Evolutionary conservation across 2,329 filamentous ascomycete genomes (phyloP), one percentile per base, ranked within the genome.

Genomic region (Phialemonium atrogriseum): DNA sequence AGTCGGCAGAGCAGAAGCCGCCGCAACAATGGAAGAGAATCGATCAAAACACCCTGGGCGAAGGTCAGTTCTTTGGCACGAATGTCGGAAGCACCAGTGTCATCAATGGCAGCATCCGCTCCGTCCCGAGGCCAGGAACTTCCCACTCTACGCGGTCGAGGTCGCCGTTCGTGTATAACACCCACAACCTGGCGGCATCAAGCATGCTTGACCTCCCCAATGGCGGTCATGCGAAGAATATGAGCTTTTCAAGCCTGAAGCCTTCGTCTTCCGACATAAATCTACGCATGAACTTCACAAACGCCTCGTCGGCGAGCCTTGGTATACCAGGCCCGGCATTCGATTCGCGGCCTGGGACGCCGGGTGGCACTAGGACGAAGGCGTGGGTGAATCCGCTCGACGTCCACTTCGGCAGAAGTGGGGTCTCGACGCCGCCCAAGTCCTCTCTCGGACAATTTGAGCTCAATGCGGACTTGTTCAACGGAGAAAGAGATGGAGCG

Each of bases 371-470:
- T 5, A 54, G 47, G 15, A 56, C 51, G 26, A 60, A 57, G 34
- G 52, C 57, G 5, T 64, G 62, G 55, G 54, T 64, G 6, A 66
- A 64, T 37, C 63, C 68, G 0, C 53, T 70, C n/a, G 62, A 69
- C 10, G 56, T 66, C 19, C 60, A 68, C 35, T 65, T 64, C 37
- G 41, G 42, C 30, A 58, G 44, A 36, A 30, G 43, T 27, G 27
- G 44, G 7, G 47, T 41, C 10, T 48, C 50, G 7, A 40, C 46
- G 23, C 37, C 47, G 5, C 48, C 52, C 2, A 62, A 49, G 36
- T 64, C 58, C 10, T 58, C 60, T 1, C 46, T 67, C 8, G 55
- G 51, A n/a, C 53, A 57, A n/a, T 57, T 57, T 24, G 54, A 64
- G 30, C 52, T 62, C 13, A 19, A 19, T 10, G 14, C 28, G n/a